Base-by-base conservation (phyloP, 441 rosid genomes). In the Biscutella laevigata region DNA sequence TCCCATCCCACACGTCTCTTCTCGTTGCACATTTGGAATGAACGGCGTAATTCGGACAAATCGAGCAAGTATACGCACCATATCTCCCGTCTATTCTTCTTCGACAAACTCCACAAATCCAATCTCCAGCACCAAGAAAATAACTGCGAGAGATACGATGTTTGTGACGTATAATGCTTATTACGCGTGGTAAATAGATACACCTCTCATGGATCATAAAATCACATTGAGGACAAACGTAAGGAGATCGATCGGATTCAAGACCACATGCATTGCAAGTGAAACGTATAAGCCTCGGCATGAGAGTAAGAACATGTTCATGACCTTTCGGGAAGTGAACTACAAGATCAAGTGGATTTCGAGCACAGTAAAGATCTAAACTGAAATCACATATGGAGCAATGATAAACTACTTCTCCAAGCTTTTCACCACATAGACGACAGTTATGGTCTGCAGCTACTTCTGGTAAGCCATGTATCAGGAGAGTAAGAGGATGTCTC, bases 211-310 rank as follows among this genome's bases (percentile, higher is more conserved):
- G 71, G 10, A 59, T 16, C 47, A 53, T 21, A 15, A 59, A 56
- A 27, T 53, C 33, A 43, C 71, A 59, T 4, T 27, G 12, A 22
- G 61, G 27, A 60, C 79, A 21, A 42, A 80, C 74, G 73, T 77
- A 69, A 53, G 82, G 83, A 38, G 69, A 72, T 53, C 60, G 41
- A 21, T 73, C 78, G 13, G 67, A 50, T 40, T 72, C 77, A 53
- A 71, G 77, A 38, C 74, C 48, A 53, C 82, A 80, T n/a, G 75
- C 66, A 39, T 67, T 63, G 22, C 71, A 67, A 30, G 16, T 50
- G 51, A 52, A 59, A 4, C 17, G 1, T 30, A 59, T 11, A 0
- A 28, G 29, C 33, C 59, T 59, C 3, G 29, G 34, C 33, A 67
- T 57, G 22, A 46, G 36, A 22, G 54, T 53, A 22, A 69, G 57